Percentiles rank a stretch among this genome's conserved stretches.
phyloP scores from a whole-genome alignment of 306 rosid species.

The Dryas alaskensis region DNA sequence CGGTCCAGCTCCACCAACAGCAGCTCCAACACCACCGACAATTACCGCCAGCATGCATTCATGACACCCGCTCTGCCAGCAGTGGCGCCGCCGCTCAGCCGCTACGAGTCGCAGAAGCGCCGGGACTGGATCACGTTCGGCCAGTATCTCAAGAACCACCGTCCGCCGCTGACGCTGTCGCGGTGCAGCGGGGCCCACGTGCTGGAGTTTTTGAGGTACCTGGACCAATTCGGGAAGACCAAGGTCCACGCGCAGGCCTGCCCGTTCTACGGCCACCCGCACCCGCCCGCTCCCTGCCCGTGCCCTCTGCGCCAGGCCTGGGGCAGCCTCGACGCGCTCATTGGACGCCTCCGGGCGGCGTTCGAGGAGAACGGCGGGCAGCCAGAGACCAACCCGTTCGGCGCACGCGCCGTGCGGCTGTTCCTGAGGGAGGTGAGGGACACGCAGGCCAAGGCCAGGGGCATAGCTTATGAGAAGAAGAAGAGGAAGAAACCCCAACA shows the following conservation, averaged over 20 bases:
- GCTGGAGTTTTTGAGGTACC: slow-evolving; percentile 70
- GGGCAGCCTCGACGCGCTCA: slow-evolving; percentile 87
- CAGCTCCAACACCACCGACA: slow-evolving; percentile 3
- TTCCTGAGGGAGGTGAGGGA: slow-evolving; percentile 74
- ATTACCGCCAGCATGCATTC: not conserved
- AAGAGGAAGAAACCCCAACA: slow-evolving; percentile 41
- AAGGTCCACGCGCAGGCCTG: slow-evolving; percentile 68
- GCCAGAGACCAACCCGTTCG: slow-evolving; percentile 82
- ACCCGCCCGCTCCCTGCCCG: slow-evolving; percentile 80
- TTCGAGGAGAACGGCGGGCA: slow-evolving; percentile 92
- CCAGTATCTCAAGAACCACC: slow-evolving; percentile 80
- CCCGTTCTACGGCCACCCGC: slow-evolving; percentile 69
- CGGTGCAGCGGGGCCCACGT: slow-evolving; percentile 78
- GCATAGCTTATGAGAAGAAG: slow-evolving; percentile 86
- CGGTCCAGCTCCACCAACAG: slow-evolving; percentile 19
- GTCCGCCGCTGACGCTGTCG: slow-evolving; percentile 67
- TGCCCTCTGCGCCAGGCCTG: slow-evolving; percentile 88
- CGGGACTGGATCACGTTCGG: slow-evolving; percentile 93
- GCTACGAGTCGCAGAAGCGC: slow-evolving; percentile 81
- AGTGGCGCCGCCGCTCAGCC: slow-evolving; percentile 35
- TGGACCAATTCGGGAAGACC: slow-evolving; percentile 83
- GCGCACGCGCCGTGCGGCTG: slow-evolving; percentile 67
- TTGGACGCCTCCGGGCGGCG: slow-evolving; percentile 87
- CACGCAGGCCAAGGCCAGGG: slow-evolving; percentile 81
- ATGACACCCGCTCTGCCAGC: not conserved